phyloP scores from a whole-genome alignment of 306 rosid species.

The Crotalaria pallida region DNA sequence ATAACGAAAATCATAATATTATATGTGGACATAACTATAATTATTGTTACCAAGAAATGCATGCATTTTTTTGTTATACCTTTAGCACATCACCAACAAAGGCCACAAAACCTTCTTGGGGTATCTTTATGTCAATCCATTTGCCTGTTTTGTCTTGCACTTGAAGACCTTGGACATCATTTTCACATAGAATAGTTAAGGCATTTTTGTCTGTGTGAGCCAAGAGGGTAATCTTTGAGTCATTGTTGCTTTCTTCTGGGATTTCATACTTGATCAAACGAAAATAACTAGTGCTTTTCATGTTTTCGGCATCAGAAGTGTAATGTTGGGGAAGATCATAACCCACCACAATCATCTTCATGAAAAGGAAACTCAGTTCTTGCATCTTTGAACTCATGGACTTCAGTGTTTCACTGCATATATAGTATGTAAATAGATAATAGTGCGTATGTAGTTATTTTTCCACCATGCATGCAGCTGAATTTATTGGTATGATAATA shows the following conservation, averaged over 20 bases:
- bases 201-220: constrained; percentile 47
- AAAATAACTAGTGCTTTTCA: constrained; percentile 4
- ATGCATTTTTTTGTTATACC: constrained; percentile 9
- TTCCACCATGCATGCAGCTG: too few species aligned
- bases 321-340: constrained; percentile 32
- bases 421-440: background rate
- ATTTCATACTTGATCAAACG: constrained; percentile 38
- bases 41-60: too few species aligned
- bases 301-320: constrained; percentile 12
- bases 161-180: constrained; percentile 47
- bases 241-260: constrained; percentile 13
- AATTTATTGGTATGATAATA: too few species aligned
- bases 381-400: constrained; percentile 28
- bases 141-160: constrained; percentile 36
- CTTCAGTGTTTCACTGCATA: constrained; percentile 30
- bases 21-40: too few species aligned
- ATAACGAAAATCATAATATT: too few species aligned
- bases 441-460: background rate
- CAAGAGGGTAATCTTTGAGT: background rate
- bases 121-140: constrained; percentile 34
- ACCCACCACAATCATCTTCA: constrained; percentile 40
- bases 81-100: constrained; percentile 45
- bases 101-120: constrained; percentile 20
- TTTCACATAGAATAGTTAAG: constrained; percentile 36
- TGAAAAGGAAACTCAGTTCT: constrained; percentile 12